A percentile compares a stretch with the other conserved stretches of the same genome.
phyloP scores from a whole-genome alignment of 163 green algal genomes.

The Scenedesmus sp. region DNA sequence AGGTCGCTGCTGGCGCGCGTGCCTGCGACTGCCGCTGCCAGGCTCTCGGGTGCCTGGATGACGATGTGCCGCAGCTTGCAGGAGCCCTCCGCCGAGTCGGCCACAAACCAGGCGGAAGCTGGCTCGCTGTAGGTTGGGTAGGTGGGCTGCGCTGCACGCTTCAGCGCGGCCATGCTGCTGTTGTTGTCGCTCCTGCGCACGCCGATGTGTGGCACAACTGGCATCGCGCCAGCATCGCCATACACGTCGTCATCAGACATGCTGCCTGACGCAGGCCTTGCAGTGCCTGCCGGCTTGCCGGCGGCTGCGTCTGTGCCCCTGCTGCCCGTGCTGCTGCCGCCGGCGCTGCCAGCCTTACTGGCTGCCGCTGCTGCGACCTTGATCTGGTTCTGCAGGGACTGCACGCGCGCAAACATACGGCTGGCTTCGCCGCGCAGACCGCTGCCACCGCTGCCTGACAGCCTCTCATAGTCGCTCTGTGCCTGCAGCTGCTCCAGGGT shows the following conservation, averaged over 20 bases:
- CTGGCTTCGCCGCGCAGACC: neutral
- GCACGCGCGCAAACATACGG: slow-evolving; percentile 30
- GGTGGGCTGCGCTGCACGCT: slow-evolving; percentile 6
- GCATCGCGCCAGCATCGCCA: slow-evolving; percentile 38
- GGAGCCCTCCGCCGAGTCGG: slow-evolving; percentile 39
- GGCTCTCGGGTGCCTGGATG: slow-evolving; percentile 19
- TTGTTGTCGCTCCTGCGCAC: neutral
- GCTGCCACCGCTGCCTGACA: neutral
- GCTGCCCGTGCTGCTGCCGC: neutral
- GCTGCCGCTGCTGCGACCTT: slow-evolving; percentile 9
- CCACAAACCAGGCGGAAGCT: slow-evolving; percentile 58
- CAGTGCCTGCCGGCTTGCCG: neutral
- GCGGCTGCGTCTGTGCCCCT: neutral
- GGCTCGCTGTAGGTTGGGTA: slow-evolving; percentile 55
- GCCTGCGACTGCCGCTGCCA: slow-evolving; percentile 27
- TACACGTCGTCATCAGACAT: slow-evolving; percentile 11
- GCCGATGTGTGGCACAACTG: neutral
- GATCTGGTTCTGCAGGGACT: slow-evolving; percentile 36
- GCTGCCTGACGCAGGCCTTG: neutral
- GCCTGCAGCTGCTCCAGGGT: slow-evolving; percentile 46
- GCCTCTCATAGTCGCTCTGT: slow-evolving; percentile 31
- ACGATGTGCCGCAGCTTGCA: slow-evolving; percentile 52
- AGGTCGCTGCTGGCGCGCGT: slow-evolving; percentile 46
- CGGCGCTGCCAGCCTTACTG: neutral
- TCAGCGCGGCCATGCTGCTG: neutral